Base-by-base conservation (phyloP, 306 rosid genomes). In the Acacia melanoxylon region DNA sequence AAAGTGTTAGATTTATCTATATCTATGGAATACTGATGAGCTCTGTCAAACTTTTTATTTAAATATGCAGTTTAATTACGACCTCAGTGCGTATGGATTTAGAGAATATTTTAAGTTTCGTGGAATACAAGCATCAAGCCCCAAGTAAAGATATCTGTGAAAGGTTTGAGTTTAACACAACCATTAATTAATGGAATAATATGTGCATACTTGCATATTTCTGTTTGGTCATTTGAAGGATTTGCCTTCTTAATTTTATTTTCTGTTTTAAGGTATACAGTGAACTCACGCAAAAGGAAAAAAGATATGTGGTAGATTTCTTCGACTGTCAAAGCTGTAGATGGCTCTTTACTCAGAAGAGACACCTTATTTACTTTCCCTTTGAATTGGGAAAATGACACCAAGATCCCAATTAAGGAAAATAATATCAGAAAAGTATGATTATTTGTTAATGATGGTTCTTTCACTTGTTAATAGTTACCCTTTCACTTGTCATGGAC, bases 31-130 rank as follows among this genome's bases (percentile, higher is more conserved):
- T 17, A 63, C 24, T 80, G 29, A 44, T 46, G 67, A 14, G 63
- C 17, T 68, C 6, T 40, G 63, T 14, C 71, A 51, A 31, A 29
- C 44, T 78, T 79, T 81, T 66, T 73, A 80, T 44, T 3, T 78
- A 17, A 82, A 68, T 86, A 59, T 90, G 78, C 93, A 95, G 98
- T 95, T 87, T 88, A 85, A 83, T 78, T 84, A 91, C 72, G 98
- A 93, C 41, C 82, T 86, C 58, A 95, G 98, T 84, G 78, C 88
- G 44, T 93, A 95, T 17, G 98, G 99, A 83, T 95, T 95, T 85
- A 89, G 99, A 85, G 97, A 95, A 85, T 91, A 89, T 87, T 92
- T 95, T 89, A 93, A 91, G 94, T 93, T 93, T 65, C 82, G 91
- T 20, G 91, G 92, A 46, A 79, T 93, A 65, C 67, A 31, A 79